Conservation (phyloP, 108 stramenopile species). For the Conticribra guillardii region DNA sequence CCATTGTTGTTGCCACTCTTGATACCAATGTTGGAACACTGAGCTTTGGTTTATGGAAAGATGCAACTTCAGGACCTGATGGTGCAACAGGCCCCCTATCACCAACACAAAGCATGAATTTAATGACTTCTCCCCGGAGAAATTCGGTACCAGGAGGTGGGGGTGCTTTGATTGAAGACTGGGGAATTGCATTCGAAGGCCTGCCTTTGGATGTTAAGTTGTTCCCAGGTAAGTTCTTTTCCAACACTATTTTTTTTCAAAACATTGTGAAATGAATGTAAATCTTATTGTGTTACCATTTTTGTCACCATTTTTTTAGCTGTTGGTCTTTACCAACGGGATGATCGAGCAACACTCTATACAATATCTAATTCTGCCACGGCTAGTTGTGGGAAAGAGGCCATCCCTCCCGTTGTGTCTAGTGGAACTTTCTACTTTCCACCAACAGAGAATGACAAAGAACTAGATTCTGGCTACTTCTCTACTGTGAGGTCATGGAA, state of each 20-base stretch:
- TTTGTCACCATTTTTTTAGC: conserved; percentile 29
- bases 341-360: conserved; percentile 77
- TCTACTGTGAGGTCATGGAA: conserved; percentile 53
- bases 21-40: conserved; percentile 86
- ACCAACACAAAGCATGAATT: conserved; percentile 41
- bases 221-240: conserved; percentile 54
- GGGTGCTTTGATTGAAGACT: conserved; percentile 69
- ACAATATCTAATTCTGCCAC: conserved; percentile 51
- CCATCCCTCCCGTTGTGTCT: conserved; percentile 23
- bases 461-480: conserved; percentile 7
- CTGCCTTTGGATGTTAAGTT: conserved; percentile 78
- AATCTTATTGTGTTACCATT: neutral
- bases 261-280: neutral
- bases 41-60: conserved; percentile 82
- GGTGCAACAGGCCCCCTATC: conserved; percentile 29
- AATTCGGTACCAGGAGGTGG: conserved; percentile 31
- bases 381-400: conserved; percentile 17
- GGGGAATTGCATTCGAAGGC: conserved; percentile 89
- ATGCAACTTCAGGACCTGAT: conserved; percentile 30
- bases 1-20: conserved; percentile 75
- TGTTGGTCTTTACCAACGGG: conserved; percentile 85
- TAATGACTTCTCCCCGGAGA: conserved; percentile 34
- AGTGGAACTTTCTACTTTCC: conserved; percentile 66
- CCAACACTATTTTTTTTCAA: neutral
- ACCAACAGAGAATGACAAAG: conserved; percentile 10